These are phyloP conservation scores for Pyrenochaeta sp. DNA, from an alignment of 2,329 filamentous ascomycete genomes.

Conservation along the genomic window DNA sequence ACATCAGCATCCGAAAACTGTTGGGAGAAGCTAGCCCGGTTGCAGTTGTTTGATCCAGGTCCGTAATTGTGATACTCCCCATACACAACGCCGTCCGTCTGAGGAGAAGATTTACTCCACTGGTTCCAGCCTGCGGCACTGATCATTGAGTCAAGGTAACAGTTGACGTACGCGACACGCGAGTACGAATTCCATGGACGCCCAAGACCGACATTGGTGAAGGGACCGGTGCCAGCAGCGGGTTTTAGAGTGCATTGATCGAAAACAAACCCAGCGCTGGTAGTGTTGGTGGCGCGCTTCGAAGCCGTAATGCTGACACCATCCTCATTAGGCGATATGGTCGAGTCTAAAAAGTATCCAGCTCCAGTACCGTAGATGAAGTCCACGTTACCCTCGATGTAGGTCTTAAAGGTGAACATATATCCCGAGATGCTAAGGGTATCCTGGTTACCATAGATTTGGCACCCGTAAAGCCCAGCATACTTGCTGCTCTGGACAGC, in stretches of 20 bases:
- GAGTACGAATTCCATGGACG: conserved; percentile 32
- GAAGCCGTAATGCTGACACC: conserved; percentile 48
- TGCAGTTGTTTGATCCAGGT: conserved; percentile 42
- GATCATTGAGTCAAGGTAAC: conserved; percentile 31
- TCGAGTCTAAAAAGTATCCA: conserved; percentile 55
- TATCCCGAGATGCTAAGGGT: conserved; percentile 49
- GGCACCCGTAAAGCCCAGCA: conserved; percentile 49
- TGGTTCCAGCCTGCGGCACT: conserved; percentile 29
- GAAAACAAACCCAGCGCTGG: conserved; percentile 50
- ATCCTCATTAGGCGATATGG: conserved; percentile 49
- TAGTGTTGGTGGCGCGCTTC: conserved; percentile 52
- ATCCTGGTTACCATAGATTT: conserved; percentile 52
- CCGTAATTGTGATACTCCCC: conserved; percentile 51
- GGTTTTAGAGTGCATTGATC: conserved; percentile 48
- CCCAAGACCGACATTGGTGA: conserved; percentile 40
- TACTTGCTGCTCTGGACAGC: conserved; percentile 55
- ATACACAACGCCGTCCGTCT: conserved; percentile 28
- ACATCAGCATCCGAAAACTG: conserved; percentile 49
- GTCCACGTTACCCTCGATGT: conserved; percentile 53
- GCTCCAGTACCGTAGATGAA: conserved; percentile 57
- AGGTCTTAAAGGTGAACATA: conserved; percentile 53
- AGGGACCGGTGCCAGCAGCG: conserved; percentile 35
- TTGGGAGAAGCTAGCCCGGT: conserved; percentile 48
- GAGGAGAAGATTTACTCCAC: conserved; percentile 28
- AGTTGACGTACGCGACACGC: conserved; percentile 27